A percentile compares a stretch with the other conserved stretches of the same genome.
These are phyloP conservation scores for Mycosarcoma mackinlayi DNA, from an alignment of 1,284 basidiomycete species.

Conservation along the genomic window DNA sequence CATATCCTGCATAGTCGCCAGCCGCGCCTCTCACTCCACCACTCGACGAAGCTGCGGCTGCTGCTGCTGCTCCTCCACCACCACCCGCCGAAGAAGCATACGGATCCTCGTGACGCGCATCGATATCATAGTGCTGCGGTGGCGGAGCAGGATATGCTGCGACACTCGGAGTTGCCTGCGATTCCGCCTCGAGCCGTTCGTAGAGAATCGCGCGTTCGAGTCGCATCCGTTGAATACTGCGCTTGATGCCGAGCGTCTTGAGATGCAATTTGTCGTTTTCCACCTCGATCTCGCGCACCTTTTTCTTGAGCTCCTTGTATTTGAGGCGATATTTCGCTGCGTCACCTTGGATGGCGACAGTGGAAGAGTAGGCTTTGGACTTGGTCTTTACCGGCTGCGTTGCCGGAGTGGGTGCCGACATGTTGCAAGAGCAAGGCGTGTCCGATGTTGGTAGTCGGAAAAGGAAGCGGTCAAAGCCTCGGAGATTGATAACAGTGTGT, in stretches of 20 bases:
- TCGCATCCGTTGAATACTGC: constrained; percentile 86
- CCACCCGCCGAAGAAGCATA: constrained; percentile 4
- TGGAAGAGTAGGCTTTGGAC: constrained; percentile 64
- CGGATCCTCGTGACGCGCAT: constrained; percentile 10
- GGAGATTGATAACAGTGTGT: background rate
- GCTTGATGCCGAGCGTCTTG: constrained; percentile 82
- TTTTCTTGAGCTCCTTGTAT: constrained; percentile 88
- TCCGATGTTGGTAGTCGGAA: background rate
- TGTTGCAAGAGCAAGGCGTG: constrained; percentile 2
- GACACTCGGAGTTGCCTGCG: constrained; percentile 24
- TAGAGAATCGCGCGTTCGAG: constrained; percentile 78
- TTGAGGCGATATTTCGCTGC: constrained; percentile 88
- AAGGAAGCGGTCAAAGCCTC: background rate
- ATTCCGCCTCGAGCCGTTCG: constrained; percentile 58
- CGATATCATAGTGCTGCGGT: constrained; percentile 26
- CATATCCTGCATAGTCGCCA: constrained; percentile 7
- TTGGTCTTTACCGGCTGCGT: constrained; percentile 59
- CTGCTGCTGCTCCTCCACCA: background rate
- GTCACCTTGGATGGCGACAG: constrained; percentile 71
- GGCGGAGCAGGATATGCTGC: constrained; percentile 24
- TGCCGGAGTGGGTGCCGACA: constrained; percentile 40
- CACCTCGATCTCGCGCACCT: constrained; percentile 87
- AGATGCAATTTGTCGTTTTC: constrained; percentile 88
- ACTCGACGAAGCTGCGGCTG: constrained; percentile 7
- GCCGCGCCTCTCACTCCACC: background rate